Conservation (phyloP, 306 rosid species). For the Citrullus amarus region DNA sequence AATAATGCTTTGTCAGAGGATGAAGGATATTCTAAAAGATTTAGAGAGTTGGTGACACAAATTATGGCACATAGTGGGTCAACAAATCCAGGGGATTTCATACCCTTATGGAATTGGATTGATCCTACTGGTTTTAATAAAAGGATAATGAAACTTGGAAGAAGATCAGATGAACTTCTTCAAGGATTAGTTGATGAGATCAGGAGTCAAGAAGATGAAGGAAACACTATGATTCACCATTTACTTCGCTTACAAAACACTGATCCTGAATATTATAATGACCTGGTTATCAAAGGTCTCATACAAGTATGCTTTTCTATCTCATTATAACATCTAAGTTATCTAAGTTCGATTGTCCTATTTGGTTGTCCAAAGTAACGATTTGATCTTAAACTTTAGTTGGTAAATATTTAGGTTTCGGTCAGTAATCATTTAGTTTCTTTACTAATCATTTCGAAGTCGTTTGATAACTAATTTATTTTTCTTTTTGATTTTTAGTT, state of each 20-base stretch:
- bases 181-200: neutral
- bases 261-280: neutral
- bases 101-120: neutral
- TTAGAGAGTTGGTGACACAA: neutral
- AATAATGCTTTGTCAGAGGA: neutral
- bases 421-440: too few species aligned
- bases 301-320: neutral
- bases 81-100: neutral
- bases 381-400: too few species aligned
- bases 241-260: neutral
- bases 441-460: too few species aligned
- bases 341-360: too few species aligned
- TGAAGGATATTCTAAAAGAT: neutral
- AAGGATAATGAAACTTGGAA: neutral
- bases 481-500: too few species aligned
- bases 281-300: neutral
- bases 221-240: neutral
- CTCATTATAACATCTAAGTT: neutral
- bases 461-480: too few species aligned
- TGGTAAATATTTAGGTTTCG: too few species aligned
- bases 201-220: neutral
- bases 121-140: neutral
- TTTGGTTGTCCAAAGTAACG: too few species aligned
- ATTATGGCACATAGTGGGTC: neutral
- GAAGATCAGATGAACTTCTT: neutral